Conservation (phyloP, 495 filamentous ascomycete species). For the Hypoxylon fuscum region DNA sequence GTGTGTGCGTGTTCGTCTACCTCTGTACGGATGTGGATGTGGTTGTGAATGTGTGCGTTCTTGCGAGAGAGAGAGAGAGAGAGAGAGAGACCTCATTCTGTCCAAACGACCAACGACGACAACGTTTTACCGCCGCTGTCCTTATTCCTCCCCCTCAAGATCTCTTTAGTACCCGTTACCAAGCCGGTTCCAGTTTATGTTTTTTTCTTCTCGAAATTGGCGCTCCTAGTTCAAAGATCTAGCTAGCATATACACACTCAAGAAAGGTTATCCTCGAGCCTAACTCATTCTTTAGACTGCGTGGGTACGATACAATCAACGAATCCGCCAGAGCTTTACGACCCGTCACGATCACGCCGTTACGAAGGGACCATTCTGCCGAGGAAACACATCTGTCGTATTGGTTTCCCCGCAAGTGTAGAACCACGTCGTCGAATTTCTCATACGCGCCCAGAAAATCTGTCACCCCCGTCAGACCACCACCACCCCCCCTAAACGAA, state of each 20-base stretch:
- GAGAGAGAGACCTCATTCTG: conserved; percentile 32
- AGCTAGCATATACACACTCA: conserved; percentile 6
- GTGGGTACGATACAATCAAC: conserved; percentile 32
- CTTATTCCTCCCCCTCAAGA: conserved; percentile 3
- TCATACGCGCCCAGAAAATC: conserved; percentile 26
- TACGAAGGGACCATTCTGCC: conserved; percentile 30
- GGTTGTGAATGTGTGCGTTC: conserved; percentile 24
- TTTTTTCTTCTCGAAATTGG: conserved; percentile 19
- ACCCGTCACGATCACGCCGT: conserved; percentile 39
- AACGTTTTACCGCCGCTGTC: conserved; percentile 30
- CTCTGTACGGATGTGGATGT: background rate
- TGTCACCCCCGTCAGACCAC: conserved; percentile 13
- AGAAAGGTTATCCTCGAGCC: conserved; percentile 22
- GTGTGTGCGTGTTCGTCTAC: conserved; percentile 8
- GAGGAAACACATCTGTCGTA: conserved; percentile 23
- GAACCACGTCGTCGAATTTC: conserved; percentile 21
- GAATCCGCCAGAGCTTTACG: conserved; percentile 29
- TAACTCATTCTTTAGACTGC: conserved; percentile 22
- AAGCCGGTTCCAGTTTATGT: conserved; percentile 13
- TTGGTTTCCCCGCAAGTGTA: conserved; percentile 29
- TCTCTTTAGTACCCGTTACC: conserved; percentile 16
- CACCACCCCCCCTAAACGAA: conserved; percentile 6
- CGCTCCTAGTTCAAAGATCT: conserved; percentile 18
- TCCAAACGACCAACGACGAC: conserved; percentile 40
- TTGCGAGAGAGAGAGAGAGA: no score